Evolutionary conservation across 306 rosid species (phyloP).

Genomic region (Ziziphus jujuba): DNA sequence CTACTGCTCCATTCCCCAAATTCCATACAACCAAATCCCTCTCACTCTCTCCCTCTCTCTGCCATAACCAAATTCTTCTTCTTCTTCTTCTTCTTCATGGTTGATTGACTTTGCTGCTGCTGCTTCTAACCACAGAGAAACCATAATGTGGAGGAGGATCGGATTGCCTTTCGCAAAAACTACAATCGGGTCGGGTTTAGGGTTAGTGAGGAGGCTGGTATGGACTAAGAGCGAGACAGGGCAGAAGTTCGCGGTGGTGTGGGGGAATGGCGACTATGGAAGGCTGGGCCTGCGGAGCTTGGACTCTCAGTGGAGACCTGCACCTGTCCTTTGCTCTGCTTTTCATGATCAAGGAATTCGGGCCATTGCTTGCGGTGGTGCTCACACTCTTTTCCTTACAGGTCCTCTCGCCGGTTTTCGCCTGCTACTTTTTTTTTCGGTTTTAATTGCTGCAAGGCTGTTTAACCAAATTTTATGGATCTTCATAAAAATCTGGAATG

Average conservation of each 20-base stretch:
- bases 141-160: too few relatives aligned
- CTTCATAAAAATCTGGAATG: neutral
- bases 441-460: constrained; percentile 3
- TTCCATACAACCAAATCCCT: too few relatives aligned
- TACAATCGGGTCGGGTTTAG: neutral
- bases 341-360: constrained; percentile 43
- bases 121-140: too few relatives aligned
- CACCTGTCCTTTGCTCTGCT: constrained; percentile 44
- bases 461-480: too few relatives aligned
- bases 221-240: constrained; percentile 33
- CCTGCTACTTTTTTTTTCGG: neutral
- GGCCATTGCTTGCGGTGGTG: constrained; percentile 90
- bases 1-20: too few relatives aligned
- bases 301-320: constrained; percentile 86
- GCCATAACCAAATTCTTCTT: too few relatives aligned
- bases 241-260: constrained; percentile 65
- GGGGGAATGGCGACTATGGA: constrained; percentile 93
- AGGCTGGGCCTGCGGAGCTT: constrained; percentile 75
- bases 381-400: constrained; percentile 91
- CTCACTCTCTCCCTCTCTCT: too few relatives aligned
- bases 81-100: too few relatives aligned
- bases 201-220: constrained; percentile 37
- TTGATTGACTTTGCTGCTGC: too few relatives aligned
- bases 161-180: neutral
- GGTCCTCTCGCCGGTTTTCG: constrained; percentile 34